Conservation (phyloP, 106 monocot genomes). For the Dendrobium chrysotoxum region DNA sequence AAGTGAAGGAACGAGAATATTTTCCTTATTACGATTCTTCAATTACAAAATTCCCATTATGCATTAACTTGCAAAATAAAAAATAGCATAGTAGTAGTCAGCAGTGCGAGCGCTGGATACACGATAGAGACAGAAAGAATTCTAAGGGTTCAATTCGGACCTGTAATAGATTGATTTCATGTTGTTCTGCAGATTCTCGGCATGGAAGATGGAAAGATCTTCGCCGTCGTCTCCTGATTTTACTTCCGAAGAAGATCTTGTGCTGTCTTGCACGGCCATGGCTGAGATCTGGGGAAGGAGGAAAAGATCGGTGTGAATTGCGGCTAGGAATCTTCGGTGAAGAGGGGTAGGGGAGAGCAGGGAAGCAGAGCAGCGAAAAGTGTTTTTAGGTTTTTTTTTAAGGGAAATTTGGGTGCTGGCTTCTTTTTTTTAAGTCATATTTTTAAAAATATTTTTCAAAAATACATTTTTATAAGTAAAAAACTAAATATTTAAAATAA, state of each 20-base stretch:
- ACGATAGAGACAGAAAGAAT: neutral
- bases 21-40: neutral
- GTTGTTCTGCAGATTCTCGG: constrained; percentile 40
- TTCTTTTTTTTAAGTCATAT: no score
- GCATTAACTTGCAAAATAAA: neutral
- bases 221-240: constrained; percentile 5
- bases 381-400: no score
- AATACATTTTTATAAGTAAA: no score
- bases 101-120: neutral
- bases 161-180: constrained; percentile 56
- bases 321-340: neutral
- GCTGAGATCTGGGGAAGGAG: neutral
- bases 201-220: constrained; percentile 17
- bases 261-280: constrained; percentile 5
- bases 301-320: neutral
- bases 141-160: constrained; percentile 11
- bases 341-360: neutral
- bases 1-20: neutral
- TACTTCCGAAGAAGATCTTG: constrained; percentile 6
- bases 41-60: neutral
- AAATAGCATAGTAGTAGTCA: neutral
- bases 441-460: no score
- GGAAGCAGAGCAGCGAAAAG: no score
- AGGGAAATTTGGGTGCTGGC: no score
- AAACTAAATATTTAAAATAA: no score